Percentiles rank a stretch among this genome's conserved stretches.
These are phyloP conservation scores for Castanea mollissima DNA, from an alignment of 306 rosid genomes.

Conservation along the genomic window DNA sequence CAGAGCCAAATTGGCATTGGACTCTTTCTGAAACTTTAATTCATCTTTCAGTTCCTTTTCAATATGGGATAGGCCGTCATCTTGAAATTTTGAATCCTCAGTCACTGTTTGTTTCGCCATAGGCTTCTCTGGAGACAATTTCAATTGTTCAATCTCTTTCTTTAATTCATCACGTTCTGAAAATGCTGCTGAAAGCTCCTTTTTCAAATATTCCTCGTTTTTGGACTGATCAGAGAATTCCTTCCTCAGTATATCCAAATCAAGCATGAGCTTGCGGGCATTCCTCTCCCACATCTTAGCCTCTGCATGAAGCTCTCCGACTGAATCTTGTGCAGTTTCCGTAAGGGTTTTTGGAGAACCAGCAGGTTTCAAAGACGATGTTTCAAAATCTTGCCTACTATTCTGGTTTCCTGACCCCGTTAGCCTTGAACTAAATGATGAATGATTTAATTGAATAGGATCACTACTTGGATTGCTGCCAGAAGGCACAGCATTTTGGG, in stretches of 20 bases:
- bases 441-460: slow-evolving; percentile 21
- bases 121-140: slow-evolving; percentile 38
- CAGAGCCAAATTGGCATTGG: slow-evolving; percentile 62
- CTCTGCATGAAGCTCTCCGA: slow-evolving; percentile 77
- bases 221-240: slow-evolving; percentile 65
- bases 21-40: slow-evolving; percentile 70
- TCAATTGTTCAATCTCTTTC: slow-evolving; percentile 58
- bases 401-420: slow-evolving; percentile 31
- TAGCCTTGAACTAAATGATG: slow-evolving; percentile 34
- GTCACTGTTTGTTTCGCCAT: slow-evolving; percentile 30
- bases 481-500: slow-evolving; percentile 23
- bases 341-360: slow-evolving; percentile 27
- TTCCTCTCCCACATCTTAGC: slow-evolving; percentile 98
- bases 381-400: slow-evolving; percentile 24
- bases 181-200: slow-evolving; percentile 55
- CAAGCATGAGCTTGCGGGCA: slow-evolving; percentile 75
- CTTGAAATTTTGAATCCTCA: slow-evolving; percentile 41
- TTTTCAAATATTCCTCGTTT: slow-evolving; percentile 44
- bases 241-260: slow-evolving; percentile 58
- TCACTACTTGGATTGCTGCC: slow-evolving; percentile 10
- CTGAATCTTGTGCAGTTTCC: slow-evolving; percentile 53
- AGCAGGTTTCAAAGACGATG: slow-evolving; percentile 28
- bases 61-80: slow-evolving; percentile 38
- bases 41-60: slow-evolving; percentile 62
- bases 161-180: slow-evolving; percentile 48